Evolutionary conservation across 2,329 filamentous ascomycete species (phyloP), one percentile per base, ranked within the genome.

Genomic region (Leptographium lundbergii): DNA sequence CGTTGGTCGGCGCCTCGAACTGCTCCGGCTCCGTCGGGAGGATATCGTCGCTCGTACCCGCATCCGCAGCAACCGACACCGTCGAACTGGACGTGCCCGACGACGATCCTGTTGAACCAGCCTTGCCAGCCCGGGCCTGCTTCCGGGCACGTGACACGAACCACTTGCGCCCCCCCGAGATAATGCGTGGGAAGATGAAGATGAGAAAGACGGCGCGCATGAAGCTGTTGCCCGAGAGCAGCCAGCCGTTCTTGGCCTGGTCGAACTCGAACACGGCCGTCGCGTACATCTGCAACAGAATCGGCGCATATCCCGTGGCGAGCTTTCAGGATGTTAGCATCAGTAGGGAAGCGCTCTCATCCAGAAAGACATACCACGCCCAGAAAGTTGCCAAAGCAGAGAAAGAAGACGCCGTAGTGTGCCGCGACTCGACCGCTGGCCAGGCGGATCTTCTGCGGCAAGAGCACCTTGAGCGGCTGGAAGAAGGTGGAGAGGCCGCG

Each of bases 271-370:
- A 83, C 0, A 71, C 72, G 1, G 79, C 75, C 0, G 80, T 82
- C 2, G 79, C 78, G 59, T 82, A 83, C 73, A 83, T 76, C 62
- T 83, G 81, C 36, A 83, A 75, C 0, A 89, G 71, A 0, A 81
- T 74, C 0, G 83, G 81, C 0, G 85, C 84, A 59, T 87, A 89
- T 1, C 83, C 84, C 0, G 86, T 88, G 0, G 86, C 85, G 1
- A 88, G 74, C 66, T 78, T 58, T 29, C 19, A 14, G 22, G n/a
- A 22, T 64, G 61, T 55, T n/a, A 24, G 51, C 14, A 58, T 22
- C 6, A 14, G 19, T 13, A 42, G 59, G 22, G 27, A 55, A 19
- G 48, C 9, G 1, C 34, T 9, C 2, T 11, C 10, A 36, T 5
- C 19, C 9, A 4, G 9, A n/a, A 17, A 6, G 7, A 73, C 75